Evolutionary conservation across 2,329 filamentous ascomycete species (phyloP), one percentile per base, ranked within the genome.

Genomic region (Fusarium algeriense): DNA sequence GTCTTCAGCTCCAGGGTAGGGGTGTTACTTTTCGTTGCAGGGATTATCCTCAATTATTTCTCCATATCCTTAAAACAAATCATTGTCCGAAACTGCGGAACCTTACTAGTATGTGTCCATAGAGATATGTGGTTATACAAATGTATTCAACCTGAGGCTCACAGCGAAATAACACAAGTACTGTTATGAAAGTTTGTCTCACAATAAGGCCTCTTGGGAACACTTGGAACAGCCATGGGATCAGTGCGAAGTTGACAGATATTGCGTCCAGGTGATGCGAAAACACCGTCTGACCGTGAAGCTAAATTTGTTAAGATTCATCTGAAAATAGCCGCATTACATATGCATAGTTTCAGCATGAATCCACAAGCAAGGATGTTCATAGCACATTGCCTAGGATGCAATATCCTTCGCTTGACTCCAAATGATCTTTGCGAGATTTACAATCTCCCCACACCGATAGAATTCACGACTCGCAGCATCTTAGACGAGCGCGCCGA

Each of bases 21-120:
- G 26, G 38, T 13, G 13, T 34, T 34, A 10, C 5, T 15, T 5
- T 23, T 23, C 23, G 23, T 23, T 14, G 26, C 23, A 66, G 59
- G 63, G 40, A 37, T 38, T 17, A 48, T 38, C 45, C 54, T 53
- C 45, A 30, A 48, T 43, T 32, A 30, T 34, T 45, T 19, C 13
- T 37, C 41, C 10, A 38, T 41, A 13, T n/a, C 15, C 32, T 26
- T 43, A 54, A 61, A 67, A 67, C 62, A 53, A 43, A 30, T 32
- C 48, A 23, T 44, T 59, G 37, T 38, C 28, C n/a, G n/a, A 49
- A 45, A 65, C 62, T 26, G 46, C 38, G n/a, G 50, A 46, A 59
- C 35, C 41, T 35, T 14, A 17, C 20, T 17, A 20, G 14, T 20
- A 34, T 17, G 35, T 41, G 8, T 26, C 26, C 50, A 14, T 15